phyloP scores from a whole-genome alignment of 345 rosid genomes.

The Camelina neglecta region DNA sequence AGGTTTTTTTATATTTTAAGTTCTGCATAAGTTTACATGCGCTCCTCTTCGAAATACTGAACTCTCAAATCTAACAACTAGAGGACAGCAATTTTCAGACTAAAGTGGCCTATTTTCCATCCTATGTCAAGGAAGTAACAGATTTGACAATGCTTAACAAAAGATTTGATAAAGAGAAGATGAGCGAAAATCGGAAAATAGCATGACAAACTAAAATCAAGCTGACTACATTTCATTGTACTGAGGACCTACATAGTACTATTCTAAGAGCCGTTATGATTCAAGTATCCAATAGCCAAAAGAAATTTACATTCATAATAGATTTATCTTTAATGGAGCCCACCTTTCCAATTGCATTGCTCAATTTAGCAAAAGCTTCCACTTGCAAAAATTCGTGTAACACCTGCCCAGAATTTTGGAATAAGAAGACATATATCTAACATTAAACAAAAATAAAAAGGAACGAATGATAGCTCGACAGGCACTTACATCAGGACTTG shows the following conservation, averaged over 20 bases:
- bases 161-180: conserved; percentile 8
- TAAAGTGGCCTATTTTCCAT: conserved; percentile 5
- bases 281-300: conserved; percentile 22
- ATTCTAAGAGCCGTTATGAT: conserved; percentile 10
- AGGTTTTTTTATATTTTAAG: background rate
- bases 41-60: background rate
- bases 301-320: conserved; percentile 23
- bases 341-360: conserved; percentile 82
- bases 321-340: conserved; percentile 14
- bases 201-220: conserved; percentile 9
- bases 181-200: background rate
- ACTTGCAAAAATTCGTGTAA: conserved; percentile 90
- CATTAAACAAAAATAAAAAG: background rate
- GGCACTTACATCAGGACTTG: conserved; percentile 72
- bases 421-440: conserved; percentile 22
- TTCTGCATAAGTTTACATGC: background rate
- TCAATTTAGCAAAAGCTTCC: conserved; percentile 86
- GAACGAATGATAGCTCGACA: background rate
- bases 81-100: conserved; percentile 16
- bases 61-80: conserved; percentile 9
- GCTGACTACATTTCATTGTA: conserved; percentile 31
- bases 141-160: conserved; percentile 12
- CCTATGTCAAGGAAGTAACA: conserved; percentile 8
- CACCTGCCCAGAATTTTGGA: conserved; percentile 46
- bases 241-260: conserved; percentile 20